Evolutionary conservation across 495 filamentous ascomycete genomes (phyloP), one percentile per base, ranked within the genome.

Genomic region (Neurospora discreta): DNA sequence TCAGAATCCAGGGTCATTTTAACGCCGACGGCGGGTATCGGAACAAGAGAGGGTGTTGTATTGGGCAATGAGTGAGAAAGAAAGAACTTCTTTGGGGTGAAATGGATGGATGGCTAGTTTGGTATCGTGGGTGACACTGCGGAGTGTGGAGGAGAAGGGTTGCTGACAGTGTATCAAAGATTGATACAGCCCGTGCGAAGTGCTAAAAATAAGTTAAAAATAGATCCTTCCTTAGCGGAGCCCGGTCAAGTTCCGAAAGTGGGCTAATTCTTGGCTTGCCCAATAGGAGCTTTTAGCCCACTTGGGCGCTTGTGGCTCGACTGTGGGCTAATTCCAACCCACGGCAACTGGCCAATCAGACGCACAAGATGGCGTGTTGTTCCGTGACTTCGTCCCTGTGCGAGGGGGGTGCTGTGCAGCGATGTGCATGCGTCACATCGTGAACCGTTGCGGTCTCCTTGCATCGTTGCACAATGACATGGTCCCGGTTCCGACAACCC

Each of bases 121-220:
- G 26, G 33, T 33, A 33, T 65, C 26, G 26, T 39, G 11, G 39
- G 39, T 60, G 26, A 60, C 52, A 60, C 52, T 33, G 52, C 52
- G 52, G 46, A 30, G 46, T 58, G 23, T 30, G 46, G 23, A 60
- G 33, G 18, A 18, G 26, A 60, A 33, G 52, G 26, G 15, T 60
- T 60, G 52, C 52, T 60, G 52, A 60, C 52, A 18, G 52, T 60
- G 52, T 33, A 16, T 60, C 23, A 15, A 60, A 60, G 52, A 60
- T 60, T 60, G 52, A 60, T 60, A 60, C 52, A 60, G 52, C 52
- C 52, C 52, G 26, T 65, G 26, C 52, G 33, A 26, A 10, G 6
- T 72, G 70, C 78, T 79, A 78, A 79, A 78, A 79, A 78, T 79
- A 79, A 79, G 73, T 74, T 77, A 77, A 75, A 78, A 78, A 78